Conservation (phyloP, 768 basidiomycete species). For the Termitomyces titanicus region DNA sequence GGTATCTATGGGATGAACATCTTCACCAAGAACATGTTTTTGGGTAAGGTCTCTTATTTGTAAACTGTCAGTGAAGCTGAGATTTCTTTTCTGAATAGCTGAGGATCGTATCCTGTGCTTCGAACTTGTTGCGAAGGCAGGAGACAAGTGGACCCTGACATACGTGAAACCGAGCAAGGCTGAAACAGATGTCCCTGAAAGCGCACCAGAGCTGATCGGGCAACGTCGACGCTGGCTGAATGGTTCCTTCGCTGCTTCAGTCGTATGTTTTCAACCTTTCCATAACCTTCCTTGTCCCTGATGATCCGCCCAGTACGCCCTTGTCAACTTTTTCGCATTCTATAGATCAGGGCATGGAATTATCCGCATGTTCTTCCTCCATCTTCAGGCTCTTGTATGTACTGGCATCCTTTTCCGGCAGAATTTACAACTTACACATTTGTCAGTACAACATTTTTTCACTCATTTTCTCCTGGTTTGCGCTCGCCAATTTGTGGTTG, state of each 20-base stretch:
- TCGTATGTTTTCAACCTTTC: slow-evolving; percentile 45
- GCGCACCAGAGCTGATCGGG: slow-evolving; percentile 88
- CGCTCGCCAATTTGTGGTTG: slow-evolving; percentile 88
- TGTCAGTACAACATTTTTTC: slow-evolving; percentile 81
- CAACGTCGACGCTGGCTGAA: slow-evolving; percentile 97
- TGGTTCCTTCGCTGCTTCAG: slow-evolving; percentile 91
- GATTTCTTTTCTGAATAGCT: slow-evolving; percentile 35
- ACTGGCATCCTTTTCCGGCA: background rate
- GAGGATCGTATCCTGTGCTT: slow-evolving; percentile 98
- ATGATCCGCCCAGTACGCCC: slow-evolving; percentile 59
- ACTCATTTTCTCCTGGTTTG: slow-evolving; percentile 90
- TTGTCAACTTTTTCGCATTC: slow-evolving; percentile 90
- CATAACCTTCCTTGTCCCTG: background rate
- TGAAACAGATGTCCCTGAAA: slow-evolving; percentile 94
- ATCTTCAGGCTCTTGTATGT: slow-evolving; percentile 84
- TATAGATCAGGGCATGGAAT: slow-evolving; percentile 86
- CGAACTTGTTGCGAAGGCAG: slow-evolving; percentile 89
- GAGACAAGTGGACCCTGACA: slow-evolving; percentile 84
- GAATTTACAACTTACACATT: background rate
- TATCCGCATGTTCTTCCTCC: slow-evolving; percentile 95
- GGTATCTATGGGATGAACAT: slow-evolving; percentile 97
- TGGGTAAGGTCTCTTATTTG: slow-evolving; percentile 24
- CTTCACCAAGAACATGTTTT: slow-evolving; percentile 86
- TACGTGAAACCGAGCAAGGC: slow-evolving; percentile 94
- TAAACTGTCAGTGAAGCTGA: background rate